Evolutionary conservation across 306 rosid genomes (phyloP).

Genomic region (Citrullus mucosospermus): DNA sequence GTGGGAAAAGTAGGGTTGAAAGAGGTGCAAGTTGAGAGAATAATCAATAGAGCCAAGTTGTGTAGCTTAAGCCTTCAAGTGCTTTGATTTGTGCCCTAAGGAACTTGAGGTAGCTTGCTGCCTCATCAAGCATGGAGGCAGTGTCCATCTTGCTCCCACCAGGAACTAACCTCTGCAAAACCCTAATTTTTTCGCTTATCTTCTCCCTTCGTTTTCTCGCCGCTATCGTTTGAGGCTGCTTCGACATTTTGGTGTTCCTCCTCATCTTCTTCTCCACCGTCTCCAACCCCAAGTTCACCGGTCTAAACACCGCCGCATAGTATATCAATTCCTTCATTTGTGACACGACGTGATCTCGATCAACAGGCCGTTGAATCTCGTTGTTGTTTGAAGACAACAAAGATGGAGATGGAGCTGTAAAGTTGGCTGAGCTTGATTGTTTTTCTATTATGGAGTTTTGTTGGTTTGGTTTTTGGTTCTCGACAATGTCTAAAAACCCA

Average conservation of each 20-base stretch:
- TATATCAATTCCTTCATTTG: background rate
- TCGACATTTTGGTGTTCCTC: background rate
- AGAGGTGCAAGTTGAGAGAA: background rate
- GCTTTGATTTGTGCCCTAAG: background rate
- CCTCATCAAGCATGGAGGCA: background rate
- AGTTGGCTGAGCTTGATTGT: background rate
- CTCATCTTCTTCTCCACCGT: background rate
- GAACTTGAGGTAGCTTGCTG: background rate
- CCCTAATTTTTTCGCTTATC: background rate
- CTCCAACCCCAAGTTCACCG: background rate
- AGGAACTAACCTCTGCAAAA: background rate
- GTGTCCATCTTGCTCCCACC: slow-evolving; percentile 1
- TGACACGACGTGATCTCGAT: background rate
- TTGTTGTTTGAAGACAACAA: background rate
- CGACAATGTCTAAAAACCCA: background rate
- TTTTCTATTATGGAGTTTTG: background rate
- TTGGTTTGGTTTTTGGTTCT: background rate
- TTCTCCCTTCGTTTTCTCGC: background rate
- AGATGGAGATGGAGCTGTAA: too few relatives aligned
- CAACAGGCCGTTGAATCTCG: background rate
- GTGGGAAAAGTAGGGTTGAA: background rate
- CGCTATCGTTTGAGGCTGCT: background rate
- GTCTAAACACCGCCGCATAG: background rate
- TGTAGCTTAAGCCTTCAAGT: background rate
- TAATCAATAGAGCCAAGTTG: background rate